phyloP scores from a whole-genome alignment of 2,329 filamentous ascomycete species.

The Mycosphaerella arachidis region DNA sequence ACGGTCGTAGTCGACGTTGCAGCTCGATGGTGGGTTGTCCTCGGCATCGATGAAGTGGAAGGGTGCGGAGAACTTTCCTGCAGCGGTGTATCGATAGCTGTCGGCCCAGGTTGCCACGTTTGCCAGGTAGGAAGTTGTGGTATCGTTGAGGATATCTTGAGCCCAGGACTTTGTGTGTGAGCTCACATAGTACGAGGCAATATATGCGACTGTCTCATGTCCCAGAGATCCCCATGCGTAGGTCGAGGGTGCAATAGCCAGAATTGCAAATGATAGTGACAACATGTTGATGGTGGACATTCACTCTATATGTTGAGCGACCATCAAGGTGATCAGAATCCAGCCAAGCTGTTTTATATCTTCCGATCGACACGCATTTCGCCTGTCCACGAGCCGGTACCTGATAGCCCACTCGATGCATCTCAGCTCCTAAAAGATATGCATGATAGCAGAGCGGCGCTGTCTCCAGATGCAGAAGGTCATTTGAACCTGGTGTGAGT shows the following conservation, averaged over 20 bases:
- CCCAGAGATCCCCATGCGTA: slow-evolving; percentile 51
- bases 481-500: neutral
- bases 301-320: neutral
- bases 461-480: neutral
- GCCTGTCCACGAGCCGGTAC: neutral
- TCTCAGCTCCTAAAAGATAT: neutral
- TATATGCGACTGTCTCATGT: slow-evolving; percentile 52
- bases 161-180: slow-evolving; percentile 43
- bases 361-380: neutral
- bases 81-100: slow-evolving; percentile 46
- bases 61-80: slow-evolving; percentile 44
- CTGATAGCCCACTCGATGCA: neutral
- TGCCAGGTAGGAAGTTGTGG: slow-evolving; percentile 46
- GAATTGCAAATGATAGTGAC: neutral
- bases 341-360: neutral
- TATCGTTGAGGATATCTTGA: slow-evolving; percentile 40
- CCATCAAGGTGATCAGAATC: neutral
- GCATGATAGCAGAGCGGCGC: neutral
- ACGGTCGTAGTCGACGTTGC: slow-evolving; percentile 47
- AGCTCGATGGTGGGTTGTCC: slow-evolving; percentile 42
- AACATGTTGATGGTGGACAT: neutral
- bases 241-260: neutral
- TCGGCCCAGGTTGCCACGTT: slow-evolving; percentile 54
- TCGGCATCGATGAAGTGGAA: slow-evolving; percentile 52
- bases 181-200: slow-evolving; percentile 48